Percentiles rank a stretch among this genome's conserved stretches.
phyloP scores from a whole-genome alignment of 305 asterid species.

The Fraxinus latifolia region DNA sequence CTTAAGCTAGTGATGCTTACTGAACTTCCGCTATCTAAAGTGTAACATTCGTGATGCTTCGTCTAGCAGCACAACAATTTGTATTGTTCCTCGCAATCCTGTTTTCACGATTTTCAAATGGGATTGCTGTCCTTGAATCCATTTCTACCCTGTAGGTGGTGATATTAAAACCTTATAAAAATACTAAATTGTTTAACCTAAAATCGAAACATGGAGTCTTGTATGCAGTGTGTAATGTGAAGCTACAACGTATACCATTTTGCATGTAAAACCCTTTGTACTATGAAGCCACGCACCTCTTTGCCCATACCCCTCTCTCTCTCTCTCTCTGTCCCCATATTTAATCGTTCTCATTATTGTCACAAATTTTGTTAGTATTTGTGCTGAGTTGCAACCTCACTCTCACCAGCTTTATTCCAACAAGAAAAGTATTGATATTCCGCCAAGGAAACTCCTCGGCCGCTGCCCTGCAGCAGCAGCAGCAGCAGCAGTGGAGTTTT shows the following conservation, averaged over 20 bases:
- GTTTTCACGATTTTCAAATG: neutral
- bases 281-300: slow-evolving; percentile 77
- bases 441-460: slow-evolving; percentile 61
- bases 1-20: neutral
- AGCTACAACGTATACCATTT: slow-evolving; percentile 62
- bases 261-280: slow-evolving; percentile 65
- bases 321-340: neutral
- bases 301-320: slow-evolving; percentile 25
- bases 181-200: neutral
- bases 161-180: neutral
- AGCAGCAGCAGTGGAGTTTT: slow-evolving; percentile 5
- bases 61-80: neutral
- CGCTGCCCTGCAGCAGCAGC: slow-evolving; percentile 35
- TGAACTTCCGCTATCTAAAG: neutral
- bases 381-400: slow-evolving; percentile 58
- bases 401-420: slow-evolving; percentile 62
- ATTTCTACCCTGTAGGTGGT: neutral
- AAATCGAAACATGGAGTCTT: slow-evolving; percentile 6
- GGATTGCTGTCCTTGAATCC: neutral
- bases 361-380: slow-evolving; percentile 30
- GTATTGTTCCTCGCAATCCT: neutral
- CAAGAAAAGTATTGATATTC: slow-evolving; percentile 70
- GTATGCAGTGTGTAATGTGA: slow-evolving; percentile 48
- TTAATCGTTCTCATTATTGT: neutral
- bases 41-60: neutral